Evolutionary conservation across 768 basidiomycete genomes (phyloP).

Genomic region (Leccinum rimulosum): DNA sequence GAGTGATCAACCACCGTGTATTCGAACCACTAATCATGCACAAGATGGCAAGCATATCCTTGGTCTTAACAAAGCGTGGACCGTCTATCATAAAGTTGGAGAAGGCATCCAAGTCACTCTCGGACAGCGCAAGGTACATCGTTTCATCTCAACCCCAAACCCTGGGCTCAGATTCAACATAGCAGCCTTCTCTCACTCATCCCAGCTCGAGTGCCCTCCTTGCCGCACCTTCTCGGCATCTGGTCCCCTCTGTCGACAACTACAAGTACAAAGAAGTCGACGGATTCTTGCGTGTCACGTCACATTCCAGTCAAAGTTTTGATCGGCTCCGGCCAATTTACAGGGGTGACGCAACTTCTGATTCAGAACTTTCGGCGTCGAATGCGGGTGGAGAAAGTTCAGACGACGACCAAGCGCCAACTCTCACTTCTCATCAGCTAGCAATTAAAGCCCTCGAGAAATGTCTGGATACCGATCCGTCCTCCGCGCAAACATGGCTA

Average conservation of each 20-base stretch:
- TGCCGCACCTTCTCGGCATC: conserved; percentile 44
- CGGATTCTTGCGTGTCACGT: conserved; percentile 61
- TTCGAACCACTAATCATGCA: conserved; percentile 48
- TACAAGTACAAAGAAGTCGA: conserved; percentile 61
- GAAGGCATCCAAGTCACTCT: conserved; percentile 60
- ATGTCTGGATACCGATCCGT: conserved; percentile 48
- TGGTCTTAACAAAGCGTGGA: conserved; percentile 54
- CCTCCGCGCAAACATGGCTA: conserved; percentile 58
- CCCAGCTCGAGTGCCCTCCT: conserved; percentile 53
- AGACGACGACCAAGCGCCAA: conserved; percentile 32
- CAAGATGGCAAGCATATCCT: conserved; percentile 52
- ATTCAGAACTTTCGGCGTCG: conserved; percentile 37
- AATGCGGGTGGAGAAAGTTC: conserved; percentile 33
- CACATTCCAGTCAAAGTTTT: conserved; percentile 31
- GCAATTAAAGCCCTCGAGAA: conserved; percentile 59
- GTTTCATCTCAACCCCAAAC: conserved; percentile 1
- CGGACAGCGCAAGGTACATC: conserved; percentile 42
- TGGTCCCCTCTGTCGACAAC: conserved; percentile 37
- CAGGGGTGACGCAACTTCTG: conserved; percentile 25
- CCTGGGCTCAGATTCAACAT: conserved; percentile 7
- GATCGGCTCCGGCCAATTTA: conserved; percentile 55
- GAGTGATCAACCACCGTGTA: conserved; percentile 27
- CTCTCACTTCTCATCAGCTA: conserved; percentile 55
- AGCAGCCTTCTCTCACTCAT: conserved; percentile 58
- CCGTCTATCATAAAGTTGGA: conserved; percentile 51